phyloP scores from a whole-genome alignment of 73 alveolate genomes.

The Symbiodinium natans region DNA sequence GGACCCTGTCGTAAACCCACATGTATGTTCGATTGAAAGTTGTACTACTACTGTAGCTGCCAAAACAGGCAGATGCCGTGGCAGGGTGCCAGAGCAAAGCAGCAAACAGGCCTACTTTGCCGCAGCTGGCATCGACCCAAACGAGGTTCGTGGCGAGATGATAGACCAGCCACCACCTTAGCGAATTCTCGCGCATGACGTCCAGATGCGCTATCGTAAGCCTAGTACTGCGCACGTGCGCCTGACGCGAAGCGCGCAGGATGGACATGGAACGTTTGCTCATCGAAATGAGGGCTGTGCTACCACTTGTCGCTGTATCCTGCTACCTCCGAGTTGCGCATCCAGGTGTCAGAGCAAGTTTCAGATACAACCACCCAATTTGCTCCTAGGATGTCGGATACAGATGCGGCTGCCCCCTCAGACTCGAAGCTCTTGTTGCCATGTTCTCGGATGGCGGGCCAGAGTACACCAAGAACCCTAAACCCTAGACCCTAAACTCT shows the following conservation, averaged over 20 bases:
- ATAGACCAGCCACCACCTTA: constrained; percentile 14
- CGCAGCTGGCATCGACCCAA: constrained; percentile 67
- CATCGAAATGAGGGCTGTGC: not conserved
- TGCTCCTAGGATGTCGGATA: not conserved
- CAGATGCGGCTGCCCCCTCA: constrained; percentile 25
- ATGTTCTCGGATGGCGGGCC: not conserved
- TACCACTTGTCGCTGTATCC: not conserved
- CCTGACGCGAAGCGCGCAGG: not conserved
- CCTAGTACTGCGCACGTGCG: too few species aligned
- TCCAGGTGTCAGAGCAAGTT: not conserved
- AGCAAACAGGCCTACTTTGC: constrained; percentile 92
- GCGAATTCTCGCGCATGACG: too few species aligned
- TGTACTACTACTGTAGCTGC: too few species aligned
- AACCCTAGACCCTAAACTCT: not conserved
- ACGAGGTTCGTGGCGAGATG: constrained; percentile 27
- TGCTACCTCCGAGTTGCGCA: not conserved
- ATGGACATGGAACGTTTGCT: not conserved
- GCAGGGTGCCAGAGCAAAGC: too few species aligned
- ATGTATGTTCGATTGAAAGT: too few species aligned
- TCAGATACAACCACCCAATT: not conserved
- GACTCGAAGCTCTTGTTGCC: too few species aligned
- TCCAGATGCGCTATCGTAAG: too few species aligned
- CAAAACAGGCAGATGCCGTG: too few species aligned
- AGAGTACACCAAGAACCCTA: not conserved
- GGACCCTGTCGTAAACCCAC: too few species aligned